Percentiles rank a stretch among this genome's conserved stretches.
Conservation (phyloP, 83 land plant species). For the Diphasiastrum complanatum region DNA sequence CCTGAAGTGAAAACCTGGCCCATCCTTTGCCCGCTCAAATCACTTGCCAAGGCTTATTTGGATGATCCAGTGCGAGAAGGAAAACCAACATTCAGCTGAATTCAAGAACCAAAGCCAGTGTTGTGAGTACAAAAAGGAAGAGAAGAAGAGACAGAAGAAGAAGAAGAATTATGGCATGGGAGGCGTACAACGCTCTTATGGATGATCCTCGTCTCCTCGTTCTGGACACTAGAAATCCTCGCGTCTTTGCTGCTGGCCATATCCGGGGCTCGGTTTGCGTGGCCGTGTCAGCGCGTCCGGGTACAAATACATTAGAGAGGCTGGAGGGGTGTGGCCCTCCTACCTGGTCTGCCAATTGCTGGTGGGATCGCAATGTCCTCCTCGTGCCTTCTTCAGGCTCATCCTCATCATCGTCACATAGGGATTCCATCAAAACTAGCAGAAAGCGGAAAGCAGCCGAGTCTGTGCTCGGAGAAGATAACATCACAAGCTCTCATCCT, state of each 20-base stretch:
- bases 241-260: slow-evolving; percentile 19
- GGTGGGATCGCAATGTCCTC: slow-evolving; percentile 33
- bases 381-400: slow-evolving; percentile 9
- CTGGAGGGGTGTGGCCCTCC: slow-evolving; percentile 17
- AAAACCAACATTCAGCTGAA: no score
- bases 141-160: no score
- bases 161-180: slow-evolving; percentile 13
- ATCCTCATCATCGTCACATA: not conserved
- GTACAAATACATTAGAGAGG: slow-evolving; percentile 10
- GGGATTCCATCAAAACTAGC: not conserved
- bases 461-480: slow-evolving; percentile 1
- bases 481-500: slow-evolving; percentile 7
- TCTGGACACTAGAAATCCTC: slow-evolving; percentile 17
- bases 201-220: slow-evolving; percentile 22
- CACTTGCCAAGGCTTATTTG: no score
- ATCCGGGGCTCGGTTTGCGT: slow-evolving; percentile 25
- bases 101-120: no score
- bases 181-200: slow-evolving; percentile 24
- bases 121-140: no score
- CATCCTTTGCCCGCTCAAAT: no score
- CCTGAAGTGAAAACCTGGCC: no score
- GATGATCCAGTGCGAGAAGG: no score
- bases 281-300: slow-evolving; percentile 7
- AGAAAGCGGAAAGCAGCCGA: slow-evolving; percentile 7
- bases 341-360: slow-evolving; percentile 26